Evolutionary conservation across 1,284 basidiomycete species (phyloP), one percentile per base, ranked within the genome.

Genomic region (Ceratobasidium sp.): DNA sequence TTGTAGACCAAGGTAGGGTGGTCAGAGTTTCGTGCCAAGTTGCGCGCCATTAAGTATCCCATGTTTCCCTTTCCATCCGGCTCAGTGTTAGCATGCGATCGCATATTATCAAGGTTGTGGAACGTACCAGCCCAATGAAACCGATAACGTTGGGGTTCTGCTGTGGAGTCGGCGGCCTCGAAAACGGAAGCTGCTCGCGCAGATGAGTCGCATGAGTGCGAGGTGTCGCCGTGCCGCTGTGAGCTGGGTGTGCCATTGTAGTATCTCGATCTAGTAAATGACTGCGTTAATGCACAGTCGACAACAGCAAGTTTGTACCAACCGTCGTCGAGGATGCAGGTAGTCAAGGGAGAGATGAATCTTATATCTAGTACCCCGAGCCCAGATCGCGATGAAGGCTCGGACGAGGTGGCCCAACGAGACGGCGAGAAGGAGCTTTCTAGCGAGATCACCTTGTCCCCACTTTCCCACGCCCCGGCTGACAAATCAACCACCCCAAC

Each of bases 21-120:
- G 60, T 78, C 79, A 64, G 86, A 85, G 81, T 88, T 85, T 46
- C 85, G 89, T 20, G 93, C 92, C 46, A 96, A 87, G 83, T 96
- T 96, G 62, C 88, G 87, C 23, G 92, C 92, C 92, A 96, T 95
- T 55, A 86, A 83, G 73, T 86, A 85, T 57, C 94, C 94, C 91
- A 95, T 76, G 38, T 76, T 76, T 4, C 73, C 73, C 73, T 76
- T 35, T 3, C n/a, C n/a, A 16, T 52, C 18, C 52, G 16, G 41
- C 18, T 5, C n/a, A 16, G 27, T 94, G 52, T 66, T 18, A 66
- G 60, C 12, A 88, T 86, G 5, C 92, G 35, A 41, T 27, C 16
- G 5, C 35, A 5, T 3, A 27, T 6, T 33, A 30, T 14, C 20
- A 23, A 48, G 8, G 18, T 52, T 33, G 91, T 12, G 93, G 85